Base-by-base conservation (phyloP, 805 yeast genomes). In the Zygosaccharomyces lentus region DNA sequence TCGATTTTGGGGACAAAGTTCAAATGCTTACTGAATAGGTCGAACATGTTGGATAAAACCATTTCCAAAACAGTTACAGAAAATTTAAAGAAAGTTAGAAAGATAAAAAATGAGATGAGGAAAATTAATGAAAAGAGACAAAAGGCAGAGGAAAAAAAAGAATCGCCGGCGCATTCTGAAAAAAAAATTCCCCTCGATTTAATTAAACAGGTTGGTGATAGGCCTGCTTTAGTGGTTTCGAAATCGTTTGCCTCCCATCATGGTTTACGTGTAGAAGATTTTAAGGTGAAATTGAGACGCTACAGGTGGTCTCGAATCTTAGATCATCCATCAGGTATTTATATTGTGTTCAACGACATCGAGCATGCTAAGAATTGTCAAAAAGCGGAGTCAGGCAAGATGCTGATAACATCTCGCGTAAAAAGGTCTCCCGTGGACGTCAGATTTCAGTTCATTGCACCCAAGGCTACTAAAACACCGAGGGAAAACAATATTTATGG, bases 291-390 rank as follows among this genome's bases (percentile, higher is more conserved):
- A 25, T 67, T 87, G 26, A 73, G 73, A 34, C 75, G 73, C 39
- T 83, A 83, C 57, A 77, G 76, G 45, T 84, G 88, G 81, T 76
- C 80, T 0, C 70, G 85, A 45, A 78, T 87, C 2, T 59, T 84
- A 40, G 72, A 79, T 3, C 90, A 84, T 52, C 53, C 55, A 0
- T 64, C 74, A 1, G 96, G 96, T 0, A 82, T 83, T 54, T 87
- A 76, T 55, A 70, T 87, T 31, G 81, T 86, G 1, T 88, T 88
- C 64, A 80, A 80, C 54, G 71, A 62, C 41, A 41, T 56, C 15
- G 41, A 43, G 12, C 59, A 61, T 34, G 66, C 67, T 6, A 53
- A 50, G 16, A 51, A 49, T 19, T 62, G 64, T 51, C 44, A 53
- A 45, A 52, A 49, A 17, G 42, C 38, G 3, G 65, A 56, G 41